Evolutionary conservation across 2,329 filamentous ascomycete species (phyloP), one percentile per base, ranked within the genome.

Genomic region (Botryotinia narcissicola): DNA sequence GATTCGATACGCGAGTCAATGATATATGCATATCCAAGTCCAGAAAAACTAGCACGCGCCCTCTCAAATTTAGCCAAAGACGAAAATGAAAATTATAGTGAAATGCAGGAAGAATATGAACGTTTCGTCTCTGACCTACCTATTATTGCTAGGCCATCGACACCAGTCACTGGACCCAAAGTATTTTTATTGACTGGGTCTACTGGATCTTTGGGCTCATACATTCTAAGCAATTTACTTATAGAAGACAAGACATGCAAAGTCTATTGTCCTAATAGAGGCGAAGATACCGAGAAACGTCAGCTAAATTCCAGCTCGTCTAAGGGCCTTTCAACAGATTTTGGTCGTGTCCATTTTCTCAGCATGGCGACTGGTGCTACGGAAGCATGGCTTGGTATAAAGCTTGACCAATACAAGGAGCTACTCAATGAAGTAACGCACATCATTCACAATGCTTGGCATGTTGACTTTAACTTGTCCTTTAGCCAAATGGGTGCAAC

Each of bases 141-240:
- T n/a, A 57, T 71, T 12, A 40, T 66, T 40, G 35, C 60, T 57
- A 60, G 35, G 16, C 44, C 70, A 25, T 18, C 7, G 3, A 35
- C 2, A 40, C 18, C 18, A 18, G 9, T 32, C 18, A 32, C 35
- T 42, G 70, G 57, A 9, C 6, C 44, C 1, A 71, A 35, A 25
- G 46, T 51, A 9, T 64, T 82, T 14, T 73, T 85, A 22, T 75
- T 87, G 29, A 87, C 85, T 0, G 86, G 84, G 18, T 85, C 83
- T 4, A 87, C 86, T 0, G 86, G 86, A 10, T 84, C 83, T 14
- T 75, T 87, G 25, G 86, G 86, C 0, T 84, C 82, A 7, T 86
- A 86, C 75, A 79, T 87, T 57, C 80, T 87, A 7, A 79, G 84
- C 68, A 61, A 78, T 14, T 78, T 85, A 40, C 79, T 79, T 32